Conservation (phyloP, 2,329 filamentous ascomycete genomes). For the Fusarium sp. region DNA sequence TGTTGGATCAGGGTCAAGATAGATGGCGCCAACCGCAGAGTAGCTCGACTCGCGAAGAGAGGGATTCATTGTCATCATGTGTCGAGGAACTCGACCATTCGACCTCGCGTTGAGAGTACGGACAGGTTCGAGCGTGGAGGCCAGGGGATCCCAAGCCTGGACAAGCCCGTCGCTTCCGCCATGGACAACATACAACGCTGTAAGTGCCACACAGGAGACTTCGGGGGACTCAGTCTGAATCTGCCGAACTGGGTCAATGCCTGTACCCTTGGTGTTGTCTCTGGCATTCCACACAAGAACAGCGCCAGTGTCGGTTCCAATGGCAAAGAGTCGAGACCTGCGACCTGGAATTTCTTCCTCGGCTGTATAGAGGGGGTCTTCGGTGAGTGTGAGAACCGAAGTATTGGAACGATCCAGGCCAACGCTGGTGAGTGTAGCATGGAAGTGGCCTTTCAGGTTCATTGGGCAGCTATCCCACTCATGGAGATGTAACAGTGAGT, state of each 20-base stretch:
- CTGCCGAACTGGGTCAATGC: slow-evolving; percentile 76
- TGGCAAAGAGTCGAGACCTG: slow-evolving; percentile 80
- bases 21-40: slow-evolving; percentile 84
- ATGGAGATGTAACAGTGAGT: slow-evolving; percentile 35
- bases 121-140: slow-evolving; percentile 80
- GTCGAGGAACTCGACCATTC: slow-evolving; percentile 82
- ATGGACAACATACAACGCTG: slow-evolving; percentile 88
- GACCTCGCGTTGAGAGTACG: slow-evolving; percentile 89
- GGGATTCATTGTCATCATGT: slow-evolving; percentile 66
- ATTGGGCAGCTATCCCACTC: slow-evolving; percentile 46
- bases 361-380: slow-evolving; percentile 73
- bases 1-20: slow-evolving; percentile 87
- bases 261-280: slow-evolving; percentile 58
- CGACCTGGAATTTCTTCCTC: slow-evolving; percentile 82
- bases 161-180: slow-evolving; percentile 95
- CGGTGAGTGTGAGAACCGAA: slow-evolving; percentile 75
- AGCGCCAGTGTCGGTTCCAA: slow-evolving; percentile 82
- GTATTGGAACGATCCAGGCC: slow-evolving; percentile 80
- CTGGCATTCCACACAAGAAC: slow-evolving; percentile 89
- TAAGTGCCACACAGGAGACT: slow-evolving; percentile 83
- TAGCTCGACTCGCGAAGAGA: slow-evolving; percentile 77
- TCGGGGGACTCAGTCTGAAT: slow-evolving; percentile 93
- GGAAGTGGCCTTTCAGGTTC: slow-evolving; percentile 67
- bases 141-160: slow-evolving; percentile 96
- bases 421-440: slow-evolving; percentile 73